Evolutionary conservation across 208 protist species (phyloP).

Genomic region (Trypanosoma lewisi): DNA sequence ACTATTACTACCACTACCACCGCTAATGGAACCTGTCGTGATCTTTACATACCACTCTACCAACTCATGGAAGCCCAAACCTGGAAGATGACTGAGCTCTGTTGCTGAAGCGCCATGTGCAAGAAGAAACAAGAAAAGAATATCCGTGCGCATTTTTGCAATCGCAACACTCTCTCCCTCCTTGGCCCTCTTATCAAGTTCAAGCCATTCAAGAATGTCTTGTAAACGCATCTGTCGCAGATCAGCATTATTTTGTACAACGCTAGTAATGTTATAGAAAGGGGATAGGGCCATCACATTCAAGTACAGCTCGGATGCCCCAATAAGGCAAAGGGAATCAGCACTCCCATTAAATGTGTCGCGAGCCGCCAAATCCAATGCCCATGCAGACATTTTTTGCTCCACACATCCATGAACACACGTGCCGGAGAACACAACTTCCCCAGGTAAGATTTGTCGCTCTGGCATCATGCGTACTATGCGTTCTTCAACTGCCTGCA

Average conservation of each 20-base stretch:
- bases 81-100: constrained; percentile 40
- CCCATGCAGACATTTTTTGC: constrained; percentile 84
- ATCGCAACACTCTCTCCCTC: constrained; percentile 45
- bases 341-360: constrained; percentile 48
- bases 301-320: constrained; percentile 62
- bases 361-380: constrained; percentile 76
- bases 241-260: constrained; percentile 60
- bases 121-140: constrained; percentile 69
- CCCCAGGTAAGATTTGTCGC: constrained; percentile 37
- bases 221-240: constrained; percentile 49
- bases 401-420: constrained; percentile 68
- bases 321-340: constrained; percentile 75
- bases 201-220: constrained; percentile 72
- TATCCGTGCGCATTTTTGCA: constrained; percentile 62
- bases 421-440: constrained; percentile 75
- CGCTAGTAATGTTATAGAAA: constrained; percentile 56
- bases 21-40: background rate
- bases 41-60: constrained; percentile 47
- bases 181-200: constrained; percentile 40
- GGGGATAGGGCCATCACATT: constrained; percentile 69
- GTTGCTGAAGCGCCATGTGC: constrained; percentile 49
- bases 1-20: background rate
- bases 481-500: constrained; percentile 78
- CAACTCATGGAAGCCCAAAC: constrained; percentile 37
- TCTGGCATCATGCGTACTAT: constrained; percentile 76